phyloP scores from a whole-genome alignment of 495 filamentous ascomycete species.

The Clohesyomyces aquaticus region DNA sequence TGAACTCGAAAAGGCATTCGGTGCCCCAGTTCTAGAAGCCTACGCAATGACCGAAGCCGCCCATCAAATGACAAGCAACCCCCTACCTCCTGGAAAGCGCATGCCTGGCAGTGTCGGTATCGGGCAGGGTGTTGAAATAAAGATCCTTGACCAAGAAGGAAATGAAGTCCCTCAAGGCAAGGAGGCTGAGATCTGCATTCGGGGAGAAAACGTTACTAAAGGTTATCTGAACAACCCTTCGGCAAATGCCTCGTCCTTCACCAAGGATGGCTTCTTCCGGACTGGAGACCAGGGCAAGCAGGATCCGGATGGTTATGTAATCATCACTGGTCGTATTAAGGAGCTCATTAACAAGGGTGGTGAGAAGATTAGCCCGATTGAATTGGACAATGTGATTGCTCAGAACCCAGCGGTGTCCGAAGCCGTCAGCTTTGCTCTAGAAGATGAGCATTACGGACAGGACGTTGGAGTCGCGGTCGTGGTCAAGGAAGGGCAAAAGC shows the following conservation, averaged over 20 bases:
- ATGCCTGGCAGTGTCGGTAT: constrained; percentile 79
- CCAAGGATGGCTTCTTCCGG: constrained; percentile 72
- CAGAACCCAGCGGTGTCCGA: constrained; percentile 70
- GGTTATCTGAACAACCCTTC: constrained; percentile 81
- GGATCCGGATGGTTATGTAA: constrained; percentile 57
- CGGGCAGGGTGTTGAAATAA: constrained; percentile 78
- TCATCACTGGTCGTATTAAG: constrained; percentile 51
- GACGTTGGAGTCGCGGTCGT: constrained; percentile 79
- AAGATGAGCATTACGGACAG: constrained; percentile 78
- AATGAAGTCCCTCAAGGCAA: constrained; percentile 62
- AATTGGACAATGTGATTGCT: constrained; percentile 77
- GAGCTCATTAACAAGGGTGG: constrained; percentile 53
- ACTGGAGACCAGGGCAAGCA: constrained; percentile 82
- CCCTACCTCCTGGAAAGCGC: constrained; percentile 70
- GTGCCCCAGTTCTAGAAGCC: constrained; percentile 81
- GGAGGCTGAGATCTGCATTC: constrained; percentile 80
- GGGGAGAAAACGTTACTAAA: constrained; percentile 76
- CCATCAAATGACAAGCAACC: constrained; percentile 89
- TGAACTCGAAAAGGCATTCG: constrained; percentile 69
- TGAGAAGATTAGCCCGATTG: constrained; percentile 65
- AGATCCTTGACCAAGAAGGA: constrained; percentile 69
- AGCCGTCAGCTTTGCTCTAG: constrained; percentile 79
- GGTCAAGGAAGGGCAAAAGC: constrained; percentile 61
- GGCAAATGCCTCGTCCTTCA: constrained; percentile 73
- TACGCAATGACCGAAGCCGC: constrained; percentile 93